Evolutionary conservation across 1,139 yeast species (phyloP), one percentile per base, ranked within the genome.

Genomic region (Debaryomycetaceae sp.): DNA sequence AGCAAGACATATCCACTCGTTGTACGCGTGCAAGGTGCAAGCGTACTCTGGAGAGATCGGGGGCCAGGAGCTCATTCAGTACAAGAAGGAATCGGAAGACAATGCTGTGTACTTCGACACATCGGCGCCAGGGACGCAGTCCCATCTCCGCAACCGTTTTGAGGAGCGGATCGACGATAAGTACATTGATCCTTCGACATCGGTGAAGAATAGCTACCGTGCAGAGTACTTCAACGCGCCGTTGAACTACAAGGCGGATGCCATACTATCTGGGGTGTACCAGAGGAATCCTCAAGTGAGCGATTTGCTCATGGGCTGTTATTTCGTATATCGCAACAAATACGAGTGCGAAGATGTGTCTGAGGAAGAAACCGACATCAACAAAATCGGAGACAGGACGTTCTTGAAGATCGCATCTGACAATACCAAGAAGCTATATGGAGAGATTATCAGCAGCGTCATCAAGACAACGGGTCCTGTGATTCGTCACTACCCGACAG

Each of bases 71-170:
- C 78, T 82, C 54, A 83, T 88, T 55, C 87, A 84, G 48, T 84
- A 87, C 63, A 81, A 79, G 61, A 75, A 88, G 49, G 95, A 87
- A 63, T 79, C 81, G 42, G 86, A 81, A 14, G 93, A 87, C 62
- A 96, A 90, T 59, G 97, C 97, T 1, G 95, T 90, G 24, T 93
- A 87, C 66, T 89, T 93, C 63, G 96, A 89, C 62, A 82, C 95
- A 29, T 70, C 80, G 27, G 65, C 66, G 42, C 75, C 73, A 27
- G 63, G 65, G 39, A 54, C 70, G 34, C 57, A 57, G 34, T 63
- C 67, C 46, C 66, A 67, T 52, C 56, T 62, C 45, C 54, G 75
- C 49, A 70, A 71, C 52, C 64, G 69, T 50, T 77, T 76, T 55
- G 90, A 86, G 63, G 75, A 77, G 50, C 73, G 84, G 53, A 88